Evolutionary conservation across 768 basidiomycete genomes (phyloP).

Genomic region (Boletus subparvulus): DNA sequence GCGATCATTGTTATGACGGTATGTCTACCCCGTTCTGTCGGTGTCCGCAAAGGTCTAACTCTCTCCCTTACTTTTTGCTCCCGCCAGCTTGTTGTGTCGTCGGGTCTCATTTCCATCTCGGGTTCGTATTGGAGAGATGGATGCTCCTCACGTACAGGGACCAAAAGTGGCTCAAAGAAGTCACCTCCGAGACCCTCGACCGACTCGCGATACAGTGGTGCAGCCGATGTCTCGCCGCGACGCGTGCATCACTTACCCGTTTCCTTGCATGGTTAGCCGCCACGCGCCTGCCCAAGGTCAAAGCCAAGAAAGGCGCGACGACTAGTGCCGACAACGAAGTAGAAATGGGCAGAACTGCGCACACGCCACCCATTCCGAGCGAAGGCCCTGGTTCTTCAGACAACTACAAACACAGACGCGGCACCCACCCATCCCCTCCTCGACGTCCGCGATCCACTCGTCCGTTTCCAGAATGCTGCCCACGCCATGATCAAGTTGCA

Average conservation of each 20-base stretch:
- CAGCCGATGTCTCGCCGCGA: constrained; percentile 7
- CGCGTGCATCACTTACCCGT: constrained; percentile 6
- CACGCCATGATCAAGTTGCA: constrained; percentile 44
- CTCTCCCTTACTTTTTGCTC: no score
- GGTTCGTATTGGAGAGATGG: no score
- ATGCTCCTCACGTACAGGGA: no score
- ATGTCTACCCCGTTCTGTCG: no score
- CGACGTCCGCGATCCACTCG: constrained; percentile 24
- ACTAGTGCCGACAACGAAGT: neutral
- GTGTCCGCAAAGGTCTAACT: no score
- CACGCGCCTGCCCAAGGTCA: neutral
- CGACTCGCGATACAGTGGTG: constrained; percentile 26
- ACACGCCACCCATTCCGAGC: constrained; percentile 1
- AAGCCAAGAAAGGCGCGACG: neutral
- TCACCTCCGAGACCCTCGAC: constrained; percentile 29
- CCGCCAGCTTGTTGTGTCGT: no score
- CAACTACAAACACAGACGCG: neutral
- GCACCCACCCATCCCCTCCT: constrained; percentile 15
- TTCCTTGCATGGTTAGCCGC: constrained; percentile 13
- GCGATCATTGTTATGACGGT: no score
- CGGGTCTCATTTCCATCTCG: no score
- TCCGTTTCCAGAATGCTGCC: constrained; percentile 41
- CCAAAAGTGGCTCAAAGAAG: constrained; percentile 30
- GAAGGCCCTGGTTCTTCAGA: constrained; percentile 2
- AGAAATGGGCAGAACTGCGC: neutral